Evolutionary conservation across 2,329 filamentous ascomycete species (phyloP).

Genomic region (Polychaeton citri): DNA sequence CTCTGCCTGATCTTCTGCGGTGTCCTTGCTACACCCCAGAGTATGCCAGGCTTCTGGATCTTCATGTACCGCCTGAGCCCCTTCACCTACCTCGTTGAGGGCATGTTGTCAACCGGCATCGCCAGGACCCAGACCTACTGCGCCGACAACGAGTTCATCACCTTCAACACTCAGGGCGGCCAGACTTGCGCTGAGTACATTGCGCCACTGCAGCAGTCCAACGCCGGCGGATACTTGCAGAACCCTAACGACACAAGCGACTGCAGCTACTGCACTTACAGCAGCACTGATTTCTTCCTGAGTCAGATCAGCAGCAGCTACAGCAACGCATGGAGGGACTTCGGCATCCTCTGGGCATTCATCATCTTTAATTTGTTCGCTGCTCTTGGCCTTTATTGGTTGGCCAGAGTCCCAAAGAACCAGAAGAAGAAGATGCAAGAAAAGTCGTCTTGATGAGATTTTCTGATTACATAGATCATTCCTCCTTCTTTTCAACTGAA

Average conservation of each 20-base stretch:
- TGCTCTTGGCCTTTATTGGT: constrained; percentile 41
- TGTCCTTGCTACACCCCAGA: constrained; percentile 51
- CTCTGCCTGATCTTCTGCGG: constrained; percentile 58
- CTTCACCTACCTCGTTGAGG: constrained; percentile 67
- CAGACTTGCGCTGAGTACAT: constrained; percentile 28
- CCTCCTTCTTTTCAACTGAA: too few species aligned
- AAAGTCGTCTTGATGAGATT: constrained; percentile 12
- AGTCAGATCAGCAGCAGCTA: constrained; percentile 28
- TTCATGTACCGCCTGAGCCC: constrained; percentile 75
- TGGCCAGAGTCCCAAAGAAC: constrained; percentile 38
- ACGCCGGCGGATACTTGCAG: constrained; percentile 24
- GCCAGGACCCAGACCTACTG: constrained; percentile 55
- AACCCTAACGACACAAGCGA: constrained; percentile 19
- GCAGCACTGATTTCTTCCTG: constrained; percentile 31
- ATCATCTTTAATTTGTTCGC: constrained; percentile 38
- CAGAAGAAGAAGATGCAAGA: constrained; percentile 31
- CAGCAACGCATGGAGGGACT: constrained; percentile 38
- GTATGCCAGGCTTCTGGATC: constrained; percentile 62
- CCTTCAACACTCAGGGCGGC: constrained; percentile 48
- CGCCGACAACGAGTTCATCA: constrained; percentile 53
- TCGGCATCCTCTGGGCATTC: constrained; percentile 37
- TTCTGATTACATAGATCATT: too few species aligned
- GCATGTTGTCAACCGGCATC: constrained; percentile 56
- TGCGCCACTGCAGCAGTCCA: constrained; percentile 13
- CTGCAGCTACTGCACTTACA: constrained; percentile 30